A percentile compares a stretch with the other conserved stretches of the same genome.
Evolutionary conservation across 176 grass and related monocot species (phyloP).

Genomic region (Aegilops bicornis): DNA sequence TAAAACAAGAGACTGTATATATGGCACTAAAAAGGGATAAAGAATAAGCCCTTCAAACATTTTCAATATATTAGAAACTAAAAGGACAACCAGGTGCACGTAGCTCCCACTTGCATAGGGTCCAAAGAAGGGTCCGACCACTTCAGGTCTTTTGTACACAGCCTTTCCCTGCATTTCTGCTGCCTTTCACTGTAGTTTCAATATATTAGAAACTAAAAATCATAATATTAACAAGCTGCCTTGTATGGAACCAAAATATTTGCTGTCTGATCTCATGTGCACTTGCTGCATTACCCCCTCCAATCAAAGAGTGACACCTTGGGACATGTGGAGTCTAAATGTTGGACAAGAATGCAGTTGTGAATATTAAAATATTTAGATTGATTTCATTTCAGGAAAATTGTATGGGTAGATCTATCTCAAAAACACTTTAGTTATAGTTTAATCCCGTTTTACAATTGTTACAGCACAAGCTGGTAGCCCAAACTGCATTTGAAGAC

Average conservation of each 20-base stretch:
- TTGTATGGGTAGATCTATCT: background rate
- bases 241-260: background rate
- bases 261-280: background rate
- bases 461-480: too few species aligned
- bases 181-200: too few species aligned
- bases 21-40: background rate
- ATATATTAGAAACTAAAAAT: slow-evolving; percentile 20
- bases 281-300: background rate
- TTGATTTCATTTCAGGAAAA: background rate
- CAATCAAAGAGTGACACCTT: background rate
- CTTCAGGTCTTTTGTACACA: too few species aligned
- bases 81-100: background rate
- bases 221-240: slow-evolving; percentile 10
- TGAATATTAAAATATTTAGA: slow-evolving; percentile 5
- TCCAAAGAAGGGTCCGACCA: too few species aligned
- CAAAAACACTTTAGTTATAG: background rate
- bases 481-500: background rate
- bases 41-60: background rate
- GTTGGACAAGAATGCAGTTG: background rate
- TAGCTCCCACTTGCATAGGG: too few species aligned
- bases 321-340: background rate
- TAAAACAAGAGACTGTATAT: background rate
- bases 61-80: slow-evolving; percentile 12
- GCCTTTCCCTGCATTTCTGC: too few species aligned
- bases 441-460: background rate